Evolutionary conservation across 208 protist genomes (phyloP), one percentile per base, ranked within the genome.

Genomic region (Lotmaria passim): DNA sequence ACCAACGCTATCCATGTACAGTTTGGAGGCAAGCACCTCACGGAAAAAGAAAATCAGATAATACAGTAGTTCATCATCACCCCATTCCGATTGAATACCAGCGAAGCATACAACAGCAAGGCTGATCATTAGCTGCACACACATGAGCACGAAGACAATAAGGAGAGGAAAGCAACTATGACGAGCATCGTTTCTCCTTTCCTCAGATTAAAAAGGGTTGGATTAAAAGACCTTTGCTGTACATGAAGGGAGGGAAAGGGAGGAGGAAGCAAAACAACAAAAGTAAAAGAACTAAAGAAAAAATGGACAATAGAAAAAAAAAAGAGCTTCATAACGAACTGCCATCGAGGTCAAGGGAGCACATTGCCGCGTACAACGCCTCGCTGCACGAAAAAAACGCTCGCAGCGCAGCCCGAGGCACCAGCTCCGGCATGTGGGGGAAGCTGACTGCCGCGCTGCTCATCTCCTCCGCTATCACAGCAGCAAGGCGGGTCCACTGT

Each of bases 341-440:
- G 1, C 83, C 89, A 38, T 91, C 82, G 61, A 94, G 62, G 73
- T 94, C 86, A 8, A 94, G 72, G 7, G 71, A 69, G 50, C 87
- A 83, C 17, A 82, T 69, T 2, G 75, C 69, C 6, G 31, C 56
- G 56, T 85, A 91, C 26, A 94, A 71, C 0, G 43, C 48, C 3
- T 46, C 43, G 1, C 67, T 71, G 38, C 81, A 76, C 59, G 75
- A 86, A 44, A 94, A 69, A 14, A 89, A 58, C 0, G 78, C 83
- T 5, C 83, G 73, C 5, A 84, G 69, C 14, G 68, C 70, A n/a
- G 63, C 50, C 19, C 38, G 61, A 2, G 79, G 78, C 19, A 86
- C 72, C 30, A 85, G 69, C 3, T 44, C 36, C 21, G 69, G 68
- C n/a, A 76, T 15, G 23, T 52, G 76, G 19, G 75, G 72, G 2